phyloP scores from a whole-genome alignment of 441 rosid genomes.

The Omphalea diandra region DNA sequence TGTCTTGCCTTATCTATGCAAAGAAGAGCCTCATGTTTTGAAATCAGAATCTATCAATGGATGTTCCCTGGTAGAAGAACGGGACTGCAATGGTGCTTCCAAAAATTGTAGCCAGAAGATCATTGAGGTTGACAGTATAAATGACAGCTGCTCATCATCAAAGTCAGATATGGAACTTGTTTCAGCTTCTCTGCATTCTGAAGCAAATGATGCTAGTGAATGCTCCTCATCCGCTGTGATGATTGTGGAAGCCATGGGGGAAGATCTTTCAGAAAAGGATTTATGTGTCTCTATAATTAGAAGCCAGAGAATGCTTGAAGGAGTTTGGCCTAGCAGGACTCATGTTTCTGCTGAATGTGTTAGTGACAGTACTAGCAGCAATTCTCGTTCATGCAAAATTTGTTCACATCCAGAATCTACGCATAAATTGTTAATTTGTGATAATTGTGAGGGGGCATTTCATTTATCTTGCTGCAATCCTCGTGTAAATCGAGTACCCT shows the following conservation, averaged over 20 bases:
- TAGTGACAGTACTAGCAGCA: conserved; percentile 31
- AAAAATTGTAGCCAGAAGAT: conserved; percentile 31
- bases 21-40: neutral
- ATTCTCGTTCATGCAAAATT: conserved; percentile 56
- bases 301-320: conserved; percentile 35
- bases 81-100: conserved; percentile 30
- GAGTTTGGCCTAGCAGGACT: conserved; percentile 26
- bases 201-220: conserved; percentile 54
- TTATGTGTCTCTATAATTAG: conserved; percentile 37
- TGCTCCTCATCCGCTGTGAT: conserved; percentile 61
- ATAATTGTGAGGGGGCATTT: conserved; percentile 80
- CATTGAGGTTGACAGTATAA: conserved; percentile 53
- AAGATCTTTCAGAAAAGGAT: conserved; percentile 41
- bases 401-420: conserved; percentile 55
- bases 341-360: conserved; percentile 27
- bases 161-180: conserved; percentile 54
- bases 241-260: conserved; percentile 34
- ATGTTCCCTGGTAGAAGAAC: conserved; percentile 27
- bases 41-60: conserved; percentile 12
- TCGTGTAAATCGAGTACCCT: conserved; percentile 45
- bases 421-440: conserved; percentile 73
- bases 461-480: conserved; percentile 73
- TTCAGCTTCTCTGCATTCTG: conserved; percentile 45
- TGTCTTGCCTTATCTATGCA: conserved; percentile 4
- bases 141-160: conserved; percentile 67